Base-by-base conservation (phyloP, 2,329 filamentous ascomycete genomes). In the Neonectria coccinea region DNA sequence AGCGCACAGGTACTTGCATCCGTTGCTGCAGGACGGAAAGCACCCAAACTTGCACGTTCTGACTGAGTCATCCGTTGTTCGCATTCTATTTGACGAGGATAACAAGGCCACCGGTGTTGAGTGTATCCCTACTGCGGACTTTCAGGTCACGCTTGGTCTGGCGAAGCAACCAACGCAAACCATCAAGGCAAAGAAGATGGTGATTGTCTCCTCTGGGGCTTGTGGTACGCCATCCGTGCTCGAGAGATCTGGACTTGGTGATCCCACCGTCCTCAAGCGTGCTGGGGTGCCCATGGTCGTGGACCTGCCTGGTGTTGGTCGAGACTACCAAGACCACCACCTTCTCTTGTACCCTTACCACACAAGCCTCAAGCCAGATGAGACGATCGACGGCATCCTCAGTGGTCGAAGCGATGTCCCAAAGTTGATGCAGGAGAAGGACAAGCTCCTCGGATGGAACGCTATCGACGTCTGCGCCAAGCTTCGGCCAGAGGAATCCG, bases 241-340 rank as follows among this genome's bases (percentile, higher is more conserved):
- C 0, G 88, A 91, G 73, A 79, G 89, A 18, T 91, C 89, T 0
- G 89, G 89, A 11, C 71, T 91, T 1, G 88, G 87, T n/a, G 79
- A 81, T 45, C 77, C 80, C 1, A 78, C 82, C 1, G 70, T 88
- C 6, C 80, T 90, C 1, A 72, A 81, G 48, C 77, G 76, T 16
- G 80, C 83, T 0, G 82, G 80, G 0, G 81, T 89, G 2, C 78
- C 82, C 0, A 71, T 84, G 4, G 71, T 84, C 1, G 77, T 81
- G 2, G 79, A 85, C 54, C 73, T 87, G 2, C 82, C 83, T 0
- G 85, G 84, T 3, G 86, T 89, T 1, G 87, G 87, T 0, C 76
- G 80, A 14, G 79, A 84, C 45, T 86, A 87, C 64, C 82, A 87
- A 67, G 86, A 88, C 64, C 86, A 89, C 61, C 81, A 89, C 45